These are phyloP conservation scores for Ilex aquifolium DNA, from an alignment of 257 asterid species.

Conservation along the genomic window DNA sequence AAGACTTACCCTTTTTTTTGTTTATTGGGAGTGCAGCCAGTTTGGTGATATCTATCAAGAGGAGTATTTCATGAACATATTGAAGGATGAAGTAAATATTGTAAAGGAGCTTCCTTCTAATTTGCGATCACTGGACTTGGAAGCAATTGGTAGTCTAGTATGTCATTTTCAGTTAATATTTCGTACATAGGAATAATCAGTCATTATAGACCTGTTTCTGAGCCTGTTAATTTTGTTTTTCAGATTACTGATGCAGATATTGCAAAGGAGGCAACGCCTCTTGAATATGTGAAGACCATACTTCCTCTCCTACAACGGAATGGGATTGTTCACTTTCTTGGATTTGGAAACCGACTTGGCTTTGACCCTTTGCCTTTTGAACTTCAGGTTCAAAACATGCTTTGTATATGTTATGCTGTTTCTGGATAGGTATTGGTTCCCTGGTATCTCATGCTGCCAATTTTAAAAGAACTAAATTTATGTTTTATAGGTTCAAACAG, in stretches of 20 bases:
- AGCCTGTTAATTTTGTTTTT: slow-evolving; percentile 16
- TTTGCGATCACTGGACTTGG: slow-evolving; percentile 51
- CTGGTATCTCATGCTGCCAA: background rate
- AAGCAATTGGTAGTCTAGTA: slow-evolving; percentile 81
- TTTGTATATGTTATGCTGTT: background rate
- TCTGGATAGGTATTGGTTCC: background rate
- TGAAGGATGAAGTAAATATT: slow-evolving; percentile 56
- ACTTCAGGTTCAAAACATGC: slow-evolving; percentile 51
- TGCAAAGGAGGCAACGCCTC: slow-evolving; percentile 81
- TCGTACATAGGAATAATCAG: background rate
- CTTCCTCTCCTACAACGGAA: slow-evolving; percentile 60
- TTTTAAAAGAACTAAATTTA: background rate
- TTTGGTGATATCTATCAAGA: slow-evolving; percentile 84
- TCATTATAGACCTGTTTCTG: slow-evolving; percentile 2
- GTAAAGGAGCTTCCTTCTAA: slow-evolving; percentile 72
- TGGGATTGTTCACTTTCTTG: slow-evolving; percentile 82
- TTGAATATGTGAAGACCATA: slow-evolving; percentile 53
- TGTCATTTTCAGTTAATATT: slow-evolving; percentile 19
- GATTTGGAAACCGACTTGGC: slow-evolving; percentile 90
- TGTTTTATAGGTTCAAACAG: too few relatives aligned
- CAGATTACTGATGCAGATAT: slow-evolving; percentile 92
- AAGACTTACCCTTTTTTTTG: background rate
- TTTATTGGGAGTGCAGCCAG: slow-evolving; percentile 49
- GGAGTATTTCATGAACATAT: slow-evolving; percentile 49
- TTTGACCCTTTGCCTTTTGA: slow-evolving; percentile 72